Base-by-base conservation (phyloP, 345 rosid species). In the Salix dunnii region DNA sequence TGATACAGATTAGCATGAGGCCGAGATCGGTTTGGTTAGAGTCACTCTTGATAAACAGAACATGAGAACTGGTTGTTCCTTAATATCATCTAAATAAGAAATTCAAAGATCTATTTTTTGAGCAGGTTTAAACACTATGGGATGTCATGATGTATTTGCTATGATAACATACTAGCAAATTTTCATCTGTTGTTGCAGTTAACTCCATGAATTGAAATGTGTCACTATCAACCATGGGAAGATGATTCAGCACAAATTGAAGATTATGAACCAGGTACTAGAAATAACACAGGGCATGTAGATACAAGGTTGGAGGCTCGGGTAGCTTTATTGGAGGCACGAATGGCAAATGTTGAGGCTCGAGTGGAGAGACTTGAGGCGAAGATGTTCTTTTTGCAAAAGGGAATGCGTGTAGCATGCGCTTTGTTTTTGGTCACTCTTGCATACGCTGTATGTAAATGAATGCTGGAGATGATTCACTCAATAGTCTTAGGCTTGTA, bases 191-290 rank as follows among this genome's bases (percentile, higher is more conserved):
- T 48, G 43, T 64, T 74, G 80, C 82, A 77, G 80, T 46, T 12
- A 51, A 69, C 67, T 43, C 18, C 61, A 49, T 62, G 75, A 70
- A 23, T 16, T 38, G 80, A 75, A 71, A 85, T 83, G 85, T 81
- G 86, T 65, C 70, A 2, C 42, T 62, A 77, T 70, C 75, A 80
- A 49, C 61, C 76, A n/a, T 76, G 77, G 86, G 86, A 86, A 31
- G 80, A 77, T 13, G 78, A 81, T 78, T 81, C 61, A n/a, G 48
- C 60, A 12, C 28, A 55, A 20, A 70, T 6, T 49, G 80, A 79
- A 58, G 79, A 82, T 49, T 35, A 31, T 67, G 17, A 38, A 18
- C 64, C 12, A 17, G 60, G 42, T 28, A 77, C 46, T 2, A 13
- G 28, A 75, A 79, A 71, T 64, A 80, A 30, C 21, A 21, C 55